Evolutionary conservation across 2,329 filamentous ascomycete genomes (phyloP).

Genomic region (Neoscytalidium dimidiatum): DNA sequence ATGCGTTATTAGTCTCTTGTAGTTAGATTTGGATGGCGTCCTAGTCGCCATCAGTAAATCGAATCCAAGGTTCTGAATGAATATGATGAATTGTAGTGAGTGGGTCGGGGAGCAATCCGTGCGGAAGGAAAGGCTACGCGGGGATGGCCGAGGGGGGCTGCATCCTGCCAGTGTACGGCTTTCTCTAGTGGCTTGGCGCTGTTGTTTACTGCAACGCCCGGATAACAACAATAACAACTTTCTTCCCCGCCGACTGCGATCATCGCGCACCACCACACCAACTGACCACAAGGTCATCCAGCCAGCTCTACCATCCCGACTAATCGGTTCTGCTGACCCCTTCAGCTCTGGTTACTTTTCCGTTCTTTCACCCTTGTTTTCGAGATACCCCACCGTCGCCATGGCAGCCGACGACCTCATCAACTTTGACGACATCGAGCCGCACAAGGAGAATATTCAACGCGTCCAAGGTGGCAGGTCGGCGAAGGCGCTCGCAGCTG

Average conservation of each 20-base stretch:
- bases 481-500: constrained; percentile 81
- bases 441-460: constrained; percentile 97
- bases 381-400: constrained; percentile 22
- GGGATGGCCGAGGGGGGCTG: background rate
- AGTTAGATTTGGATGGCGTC: background rate
- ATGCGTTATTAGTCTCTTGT: constrained; percentile 12
- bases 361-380: background rate
- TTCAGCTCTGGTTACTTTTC: background rate
- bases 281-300: constrained; percentile 7
- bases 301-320: background rate
- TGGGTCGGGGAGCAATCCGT: background rate
- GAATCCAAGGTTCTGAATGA: background rate
- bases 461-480: constrained; percentile 85
- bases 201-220: no score
- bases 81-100: background rate
- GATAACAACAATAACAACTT: background rate
- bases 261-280: background rate
- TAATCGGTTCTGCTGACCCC: background rate
- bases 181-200: constrained; percentile 9
- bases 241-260: background rate
- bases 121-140: background rate
- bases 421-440: constrained; percentile 89
- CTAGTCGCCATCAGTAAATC: background rate
- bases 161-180: background rate
- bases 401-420: constrained; percentile 51